Evolutionary conservation across 1,284 basidiomycete genomes (phyloP), one percentile per base, ranked within the genome.

Genomic region (Malassezia obtusa): DNA sequence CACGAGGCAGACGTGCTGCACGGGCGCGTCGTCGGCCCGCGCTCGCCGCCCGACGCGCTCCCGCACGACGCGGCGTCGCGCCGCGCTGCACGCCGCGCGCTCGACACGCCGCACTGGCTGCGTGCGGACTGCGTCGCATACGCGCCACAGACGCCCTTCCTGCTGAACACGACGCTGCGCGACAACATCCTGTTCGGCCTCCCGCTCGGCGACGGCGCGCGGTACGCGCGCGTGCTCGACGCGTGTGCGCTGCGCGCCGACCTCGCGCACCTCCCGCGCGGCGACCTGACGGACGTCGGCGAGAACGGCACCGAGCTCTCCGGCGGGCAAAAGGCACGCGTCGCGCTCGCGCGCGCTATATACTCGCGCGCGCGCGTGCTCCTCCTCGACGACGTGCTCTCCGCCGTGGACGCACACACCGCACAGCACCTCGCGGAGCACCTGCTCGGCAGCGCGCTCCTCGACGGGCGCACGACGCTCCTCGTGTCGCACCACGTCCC

Each of bases 401-500:
- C 68, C 0, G 66, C 67, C 1, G 83, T 88, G 2, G 85, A 88
- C 66, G 81, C 83, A 4, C 57, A 64, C 50, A 68, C 66, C 24
- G 84, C 80, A 53, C 82, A 85, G 33, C 78, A 79, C 45, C 50
- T 71, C 49, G 48, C 62, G 2, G 49, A 59, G 24, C 52, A 59
- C 3, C 50, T 60, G 45, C 36, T 69, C 0, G 45, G 44, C 17
- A 68, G 67, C 1, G 52, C 58, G 4, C 49, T 71, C 9, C 49
- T 66, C 0, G 77, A 79, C 0, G 73, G 77, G 31, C 79, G 83
- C 38, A 86, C 85, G 0, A 77, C 85, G n/a, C 77, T 89, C 17
- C 77, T 89, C 12, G 85, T 86, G 26, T 87, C 85, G 0, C 86
- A 89, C 49, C 64, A 69, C 22, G 58, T 65, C 11, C 51, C 57